These are phyloP conservation scores for Furcasterigmium sp. DNA, from an alignment of 2,329 filamentous ascomycete species.

Conservation along the genomic window DNA sequence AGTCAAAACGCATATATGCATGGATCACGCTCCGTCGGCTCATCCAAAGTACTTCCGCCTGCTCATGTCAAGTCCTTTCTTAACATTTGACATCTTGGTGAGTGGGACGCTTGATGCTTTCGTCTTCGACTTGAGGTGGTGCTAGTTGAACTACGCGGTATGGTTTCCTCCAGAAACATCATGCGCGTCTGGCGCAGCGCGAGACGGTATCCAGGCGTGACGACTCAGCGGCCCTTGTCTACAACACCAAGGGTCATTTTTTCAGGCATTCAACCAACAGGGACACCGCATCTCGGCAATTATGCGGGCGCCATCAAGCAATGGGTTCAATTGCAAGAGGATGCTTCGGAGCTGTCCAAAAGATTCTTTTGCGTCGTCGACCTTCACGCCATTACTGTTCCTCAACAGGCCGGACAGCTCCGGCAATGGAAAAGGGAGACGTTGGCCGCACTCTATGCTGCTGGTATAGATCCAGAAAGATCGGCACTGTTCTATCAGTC, in stretches of 20 bases:
- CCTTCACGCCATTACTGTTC: slow-evolving; percentile 83
- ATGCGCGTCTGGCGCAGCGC: slow-evolving; percentile 3
- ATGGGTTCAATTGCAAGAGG: slow-evolving; percentile 78
- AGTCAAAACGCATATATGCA: too few species aligned
- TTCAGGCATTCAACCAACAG: slow-evolving; percentile 95
- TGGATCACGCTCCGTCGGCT: too few species aligned
- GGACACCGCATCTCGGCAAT: slow-evolving; percentile 89
- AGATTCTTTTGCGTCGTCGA: slow-evolving; percentile 88
- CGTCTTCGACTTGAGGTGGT: too few species aligned
- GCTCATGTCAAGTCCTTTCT: too few species aligned
- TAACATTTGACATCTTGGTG: too few species aligned
- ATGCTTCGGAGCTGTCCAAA: slow-evolving; percentile 48
- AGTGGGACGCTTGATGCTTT: too few species aligned
- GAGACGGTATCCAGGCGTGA: too few species aligned
- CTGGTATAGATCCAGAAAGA: slow-evolving; percentile 74
- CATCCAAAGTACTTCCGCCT: too few species aligned
- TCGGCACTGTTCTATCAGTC: slow-evolving; percentile 81
- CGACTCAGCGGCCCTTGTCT: slow-evolving; percentile 2
- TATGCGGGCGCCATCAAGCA: slow-evolving; percentile 84
- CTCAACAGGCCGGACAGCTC: slow-evolving; percentile 59
- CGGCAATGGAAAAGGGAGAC: slow-evolving; percentile 64
- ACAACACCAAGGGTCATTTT: slow-evolving; percentile 57
- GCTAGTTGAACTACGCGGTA: too few species aligned
- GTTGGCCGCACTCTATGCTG: slow-evolving; percentile 74
- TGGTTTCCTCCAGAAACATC: neutral